phyloP scores from a whole-genome alignment of 495 filamentous ascomycete genomes.

The Pyronema omphalodes region DNA sequence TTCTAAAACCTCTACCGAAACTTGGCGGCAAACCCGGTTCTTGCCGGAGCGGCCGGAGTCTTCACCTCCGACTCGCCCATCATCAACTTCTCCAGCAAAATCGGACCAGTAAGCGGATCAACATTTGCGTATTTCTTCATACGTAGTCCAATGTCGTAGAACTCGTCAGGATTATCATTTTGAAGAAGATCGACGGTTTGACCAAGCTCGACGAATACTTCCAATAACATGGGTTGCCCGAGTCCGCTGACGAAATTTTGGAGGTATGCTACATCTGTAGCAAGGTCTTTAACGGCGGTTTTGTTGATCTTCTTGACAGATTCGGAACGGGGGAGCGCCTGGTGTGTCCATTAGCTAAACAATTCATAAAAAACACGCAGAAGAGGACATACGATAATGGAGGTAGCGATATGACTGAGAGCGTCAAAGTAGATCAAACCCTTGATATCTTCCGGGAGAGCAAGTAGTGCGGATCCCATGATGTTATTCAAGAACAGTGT shows the following conservation, averaged over 20 bases:
- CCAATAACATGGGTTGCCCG: slow-evolving; percentile 55
- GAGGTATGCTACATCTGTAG: slow-evolving; percentile 66
- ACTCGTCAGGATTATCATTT: slow-evolving; percentile 78
- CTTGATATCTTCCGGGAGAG: slow-evolving; percentile 84
- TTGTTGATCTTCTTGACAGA: slow-evolving; percentile 72
- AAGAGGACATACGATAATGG: slow-evolving; percentile 49
- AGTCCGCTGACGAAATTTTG: slow-evolving; percentile 69
- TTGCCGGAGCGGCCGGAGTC: not conserved
- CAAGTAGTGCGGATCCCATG: slow-evolving; percentile 83
- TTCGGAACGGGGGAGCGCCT: slow-evolving; percentile 65
- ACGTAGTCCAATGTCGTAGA: slow-evolving; percentile 68
- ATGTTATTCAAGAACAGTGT: slow-evolving; percentile 89
- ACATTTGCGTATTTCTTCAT: slow-evolving; percentile 89
- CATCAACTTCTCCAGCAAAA: slow-evolving; percentile 44
- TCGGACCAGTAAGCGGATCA: slow-evolving; percentile 69
- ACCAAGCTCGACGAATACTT: slow-evolving; percentile 82
- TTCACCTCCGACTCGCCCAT: slow-evolving; percentile 1
- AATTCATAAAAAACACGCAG: not conserved
- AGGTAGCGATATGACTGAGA: slow-evolving; percentile 69
- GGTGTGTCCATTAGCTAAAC: not conserved
- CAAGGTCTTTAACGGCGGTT: slow-evolving; percentile 60
- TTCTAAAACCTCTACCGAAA: not conserved
- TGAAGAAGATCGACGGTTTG: slow-evolving; percentile 80
- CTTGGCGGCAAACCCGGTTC: not conserved
- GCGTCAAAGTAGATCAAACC: slow-evolving; percentile 96